A percentile compares a stretch with the other conserved stretches of the same genome.
Evolutionary conservation across 768 basidiomycete genomes (phyloP).

Genomic region (Symmetrospora coprosmae): DNA sequence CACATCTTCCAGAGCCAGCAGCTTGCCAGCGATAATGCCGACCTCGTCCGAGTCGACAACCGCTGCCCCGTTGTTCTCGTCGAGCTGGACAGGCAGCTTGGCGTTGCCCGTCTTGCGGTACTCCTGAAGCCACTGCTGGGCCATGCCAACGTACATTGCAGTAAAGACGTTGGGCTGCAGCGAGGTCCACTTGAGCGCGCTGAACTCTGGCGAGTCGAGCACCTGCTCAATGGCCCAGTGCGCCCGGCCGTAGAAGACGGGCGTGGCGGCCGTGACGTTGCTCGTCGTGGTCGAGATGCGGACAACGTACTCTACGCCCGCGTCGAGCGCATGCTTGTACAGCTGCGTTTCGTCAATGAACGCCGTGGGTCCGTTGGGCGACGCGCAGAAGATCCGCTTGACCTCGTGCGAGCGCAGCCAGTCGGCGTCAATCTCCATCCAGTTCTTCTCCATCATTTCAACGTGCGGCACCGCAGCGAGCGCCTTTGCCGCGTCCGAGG

Average conservation of each 20-base stretch:
- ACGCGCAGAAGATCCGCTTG: not conserved
- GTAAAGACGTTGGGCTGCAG: too few relatives aligned
- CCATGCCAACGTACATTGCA: too few relatives aligned
- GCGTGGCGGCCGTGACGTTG: not conserved
- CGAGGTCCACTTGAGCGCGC: not conserved
- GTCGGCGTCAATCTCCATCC: not conserved
- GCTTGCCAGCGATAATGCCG: too few relatives aligned
- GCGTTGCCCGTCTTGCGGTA: too few relatives aligned
- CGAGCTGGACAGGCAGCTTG: too few relatives aligned
- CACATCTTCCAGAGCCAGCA: too few relatives aligned
- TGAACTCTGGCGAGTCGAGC: not conserved
- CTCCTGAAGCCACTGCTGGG: too few relatives aligned
- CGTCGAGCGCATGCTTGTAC: not conserved
- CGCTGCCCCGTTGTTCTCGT: too few relatives aligned
- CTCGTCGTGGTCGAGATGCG: not conserved
- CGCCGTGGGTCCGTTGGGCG: not conserved
- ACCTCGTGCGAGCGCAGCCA: not conserved
- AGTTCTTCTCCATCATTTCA: not conserved
- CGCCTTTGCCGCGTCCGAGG: too few relatives aligned
- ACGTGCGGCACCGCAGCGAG: not conserved
- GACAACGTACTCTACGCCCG: not conserved
- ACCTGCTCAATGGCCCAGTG: not conserved
- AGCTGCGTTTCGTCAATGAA: not conserved
- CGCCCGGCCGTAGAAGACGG: not conserved
- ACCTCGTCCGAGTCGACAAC: too few relatives aligned